Conservation (phyloP, 257 asterid species). For the Gentiana straminea region DNA sequence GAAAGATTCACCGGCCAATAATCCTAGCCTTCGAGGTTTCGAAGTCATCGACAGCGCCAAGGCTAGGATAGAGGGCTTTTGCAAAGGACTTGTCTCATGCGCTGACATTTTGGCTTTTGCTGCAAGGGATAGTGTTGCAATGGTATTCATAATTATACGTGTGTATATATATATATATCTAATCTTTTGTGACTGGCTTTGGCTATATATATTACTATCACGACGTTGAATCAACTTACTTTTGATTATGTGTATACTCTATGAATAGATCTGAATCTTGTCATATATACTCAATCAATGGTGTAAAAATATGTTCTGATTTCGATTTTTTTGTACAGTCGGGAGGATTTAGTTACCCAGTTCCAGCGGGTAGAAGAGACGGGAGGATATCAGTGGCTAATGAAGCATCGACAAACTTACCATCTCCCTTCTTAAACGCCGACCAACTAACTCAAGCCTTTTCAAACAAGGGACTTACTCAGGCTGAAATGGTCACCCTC, state of each 20-base stretch:
- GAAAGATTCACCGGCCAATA: constrained; percentile 64
- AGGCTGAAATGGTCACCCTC: constrained; percentile 80
- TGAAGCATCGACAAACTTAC: constrained; percentile 41
- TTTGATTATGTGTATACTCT: too few relatives aligned
- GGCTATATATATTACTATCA: too few relatives aligned
- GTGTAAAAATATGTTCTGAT: not conserved
- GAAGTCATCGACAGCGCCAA: constrained; percentile 60
- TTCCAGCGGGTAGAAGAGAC: constrained; percentile 69
- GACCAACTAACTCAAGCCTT: constrained; percentile 51
- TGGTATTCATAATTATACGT: constrained; percentile 18
- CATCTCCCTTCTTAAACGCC: constrained; percentile 34
- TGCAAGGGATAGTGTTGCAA: constrained; percentile 66
- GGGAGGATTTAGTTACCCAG: constrained; percentile 50
- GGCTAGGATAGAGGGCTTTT: constrained; percentile 37
- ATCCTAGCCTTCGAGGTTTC: constrained; percentile 68
- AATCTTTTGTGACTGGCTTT: too few relatives aligned
- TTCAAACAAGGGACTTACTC: constrained; percentile 45
- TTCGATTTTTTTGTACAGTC: constrained; percentile 20
- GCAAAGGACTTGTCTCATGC: constrained; percentile 54
- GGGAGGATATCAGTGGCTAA: constrained; percentile 50
- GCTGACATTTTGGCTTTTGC: constrained; percentile 83
- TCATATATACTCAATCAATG: too few relatives aligned
- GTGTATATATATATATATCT: too few relatives aligned
- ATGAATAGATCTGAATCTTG: too few relatives aligned
- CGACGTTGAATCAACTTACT: too few relatives aligned